These are phyloP conservation scores for Edaphochlamys debaryana DNA, from an alignment of 139 green algal species.

Conservation along the genomic window DNA sequence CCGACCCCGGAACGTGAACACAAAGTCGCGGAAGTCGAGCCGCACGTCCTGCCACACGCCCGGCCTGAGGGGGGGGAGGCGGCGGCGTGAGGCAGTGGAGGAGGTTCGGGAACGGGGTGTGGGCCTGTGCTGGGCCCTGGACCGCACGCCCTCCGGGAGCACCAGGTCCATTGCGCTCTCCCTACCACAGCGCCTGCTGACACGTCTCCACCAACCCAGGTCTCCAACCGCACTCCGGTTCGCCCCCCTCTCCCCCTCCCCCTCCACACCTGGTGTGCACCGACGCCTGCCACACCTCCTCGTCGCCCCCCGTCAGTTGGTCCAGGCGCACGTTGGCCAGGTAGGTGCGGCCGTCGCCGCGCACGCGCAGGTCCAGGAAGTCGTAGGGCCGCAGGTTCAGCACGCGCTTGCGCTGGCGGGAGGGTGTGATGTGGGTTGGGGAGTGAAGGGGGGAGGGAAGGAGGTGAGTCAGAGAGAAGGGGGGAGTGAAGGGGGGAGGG, in stretches of 20 bases:
- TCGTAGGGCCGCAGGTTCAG: conserved; percentile 47
- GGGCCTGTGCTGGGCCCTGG: too few species aligned
- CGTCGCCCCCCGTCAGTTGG: conserved; percentile 51
- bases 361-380: conserved; percentile 45
- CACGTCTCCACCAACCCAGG: too few species aligned
- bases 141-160: too few species aligned
- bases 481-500: not conserved
- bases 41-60: conserved; percentile 47
- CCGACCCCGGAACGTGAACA: conserved; percentile 48
- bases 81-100: not conserved
- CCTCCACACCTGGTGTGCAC: conserved; percentile 27
- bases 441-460: not conserved
- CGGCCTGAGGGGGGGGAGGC: not conserved
- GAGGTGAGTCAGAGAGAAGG: not conserved
- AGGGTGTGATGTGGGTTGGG: not conserved
- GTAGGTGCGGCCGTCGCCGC: conserved; percentile 50
- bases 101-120: not conserved
- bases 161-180: too few species aligned
- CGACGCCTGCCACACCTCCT: conserved; percentile 56
- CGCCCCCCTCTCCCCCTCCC: too few species aligned
- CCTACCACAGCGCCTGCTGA: too few species aligned
- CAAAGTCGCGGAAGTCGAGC: conserved; percentile 46
- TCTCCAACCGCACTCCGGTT: too few species aligned
- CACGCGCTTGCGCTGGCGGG: not conserved
- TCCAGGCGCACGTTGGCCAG: conserved; percentile 48